Evolutionary conservation across 2,329 filamentous ascomycete species (phyloP), one percentile per base, ranked within the genome.

Genomic region (Apiospora hydei): DNA sequence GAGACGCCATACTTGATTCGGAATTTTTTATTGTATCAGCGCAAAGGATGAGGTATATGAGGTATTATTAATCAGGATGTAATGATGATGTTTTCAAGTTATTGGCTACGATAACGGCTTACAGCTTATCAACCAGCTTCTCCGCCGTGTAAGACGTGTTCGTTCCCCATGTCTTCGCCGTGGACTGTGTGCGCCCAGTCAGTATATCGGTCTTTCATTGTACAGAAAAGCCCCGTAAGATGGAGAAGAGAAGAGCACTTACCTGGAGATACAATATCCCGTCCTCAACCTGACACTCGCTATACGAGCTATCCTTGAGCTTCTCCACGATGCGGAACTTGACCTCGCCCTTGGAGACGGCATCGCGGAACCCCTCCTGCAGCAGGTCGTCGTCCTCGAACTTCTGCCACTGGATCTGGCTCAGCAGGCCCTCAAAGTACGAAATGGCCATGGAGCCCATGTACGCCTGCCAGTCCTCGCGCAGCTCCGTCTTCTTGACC

Each of bases 211-310:
- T 30, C 5, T 30, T 16, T n/a, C 24, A n/a, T 49, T n/a, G 21
- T 21, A 8, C 21, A 46, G 44, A 8, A 53, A 10, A 64, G 0
- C 21, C 2, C 44, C 30, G 72, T 38, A 72, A 69, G 14, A 51
- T 34, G 26, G 21, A 14, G 13, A 14, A 6, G 41, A 4, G 30
- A 14, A 30, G n/a, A 41, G 10, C 34, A 76, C 78, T 76, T 80
- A 85, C 83, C 83, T 88, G 86, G n/a, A 90, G 76, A 72, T 86
- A 87, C 30, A 89, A 77, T 43, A 84, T 78, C 1, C 86, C 87
- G 51, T 85, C 84, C 76, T 88, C 86, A 43, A 88, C 72, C 2
- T 85, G 79, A 24, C 78, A 77, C 81, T 89, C 87, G 74, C 84
- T 82, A 72, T 87, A 88, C 16, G 77, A 79, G 7, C 74, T 77